These are phyloP conservation scores for Umbelopsis isabellina DNA, from an alignment of 192 early-diverging fungal genomes.

Conservation along the genomic window DNA sequence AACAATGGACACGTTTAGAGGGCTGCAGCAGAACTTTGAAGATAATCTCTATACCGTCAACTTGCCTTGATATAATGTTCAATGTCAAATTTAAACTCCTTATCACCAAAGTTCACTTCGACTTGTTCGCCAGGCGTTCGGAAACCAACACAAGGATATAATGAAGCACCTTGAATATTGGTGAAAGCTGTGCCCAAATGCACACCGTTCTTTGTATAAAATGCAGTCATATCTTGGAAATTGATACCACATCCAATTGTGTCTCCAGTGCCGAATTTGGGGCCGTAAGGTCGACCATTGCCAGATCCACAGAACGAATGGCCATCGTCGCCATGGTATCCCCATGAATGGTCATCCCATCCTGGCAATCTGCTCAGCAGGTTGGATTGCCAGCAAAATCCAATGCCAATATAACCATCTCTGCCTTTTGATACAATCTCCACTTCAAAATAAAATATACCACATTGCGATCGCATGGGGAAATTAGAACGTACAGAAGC, in stretches of 20 bases:
- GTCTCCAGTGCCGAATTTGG: conserved; percentile 87
- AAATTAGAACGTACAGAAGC: conserved; percentile 79
- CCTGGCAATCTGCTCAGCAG: conserved; percentile 79
- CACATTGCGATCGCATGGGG: conserved; percentile 83
- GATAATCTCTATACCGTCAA: not conserved
- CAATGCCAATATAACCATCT: conserved; percentile 92
- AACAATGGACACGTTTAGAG: not conserved
- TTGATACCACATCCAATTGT: conserved; percentile 92
- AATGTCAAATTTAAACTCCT: conserved; percentile 66
- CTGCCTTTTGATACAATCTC: conserved; percentile 82
- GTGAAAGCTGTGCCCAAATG: conserved; percentile 41
- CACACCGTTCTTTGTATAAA: conserved; percentile 93
- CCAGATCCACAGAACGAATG: conserved; percentile 78
- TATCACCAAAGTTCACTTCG: conserved; percentile 64
- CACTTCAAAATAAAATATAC: conserved; percentile 94
- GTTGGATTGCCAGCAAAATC: conserved; percentile 67
- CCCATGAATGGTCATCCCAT: conserved; percentile 90
- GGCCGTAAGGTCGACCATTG: conserved; percentile 82
- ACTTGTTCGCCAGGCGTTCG: conserved; percentile 59
- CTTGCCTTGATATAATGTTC: conserved; percentile 34
- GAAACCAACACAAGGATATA: conserved; percentile 67
- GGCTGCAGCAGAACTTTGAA: not conserved
- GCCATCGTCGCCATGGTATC: conserved; percentile 98
- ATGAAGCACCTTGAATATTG: conserved; percentile 19
- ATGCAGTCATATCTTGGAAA: conserved; percentile 73